A percentile compares a stretch with the other conserved stretches of the same genome.
Conservation (phyloP, 2,329 filamentous ascomycete species). For the Metarhizium humberi region DNA sequence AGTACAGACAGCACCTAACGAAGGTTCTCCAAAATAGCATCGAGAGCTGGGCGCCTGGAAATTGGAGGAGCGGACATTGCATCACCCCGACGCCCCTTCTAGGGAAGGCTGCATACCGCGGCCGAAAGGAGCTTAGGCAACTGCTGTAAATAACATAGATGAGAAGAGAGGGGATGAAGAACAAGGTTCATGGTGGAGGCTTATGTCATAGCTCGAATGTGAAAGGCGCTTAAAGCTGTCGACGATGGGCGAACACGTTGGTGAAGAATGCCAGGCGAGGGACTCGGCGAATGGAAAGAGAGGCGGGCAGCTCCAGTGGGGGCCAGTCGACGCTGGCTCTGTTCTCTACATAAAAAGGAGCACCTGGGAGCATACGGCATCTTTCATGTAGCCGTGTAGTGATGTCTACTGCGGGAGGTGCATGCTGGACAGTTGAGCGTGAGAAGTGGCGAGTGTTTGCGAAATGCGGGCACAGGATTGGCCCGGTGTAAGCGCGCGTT, state of each 20-base stretch:
- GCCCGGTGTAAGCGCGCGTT: slow-evolving; percentile 4
- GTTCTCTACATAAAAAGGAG: not conserved
- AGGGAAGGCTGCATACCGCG: not conserved
- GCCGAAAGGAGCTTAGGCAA: not conserved
- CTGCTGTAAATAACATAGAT: not conserved
- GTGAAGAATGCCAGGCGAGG: not conserved
- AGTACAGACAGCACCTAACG: not conserved
- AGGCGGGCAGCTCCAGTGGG: not conserved
- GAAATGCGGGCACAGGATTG: not conserved
- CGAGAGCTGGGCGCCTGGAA: slow-evolving; percentile 2
- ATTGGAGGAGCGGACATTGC: slow-evolving; percentile 3
- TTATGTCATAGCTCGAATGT: not conserved
- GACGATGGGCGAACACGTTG: not conserved
- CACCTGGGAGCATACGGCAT: not conserved
- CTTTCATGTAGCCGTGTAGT: not conserved
- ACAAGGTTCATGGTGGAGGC: not conserved
- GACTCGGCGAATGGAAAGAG: not conserved
- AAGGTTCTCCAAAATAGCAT: not conserved
- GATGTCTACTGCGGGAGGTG: not conserved
- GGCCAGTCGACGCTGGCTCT: not conserved
- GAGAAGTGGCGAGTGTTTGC: slow-evolving; percentile 2
- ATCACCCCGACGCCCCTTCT: not conserved
- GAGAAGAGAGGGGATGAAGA: not conserved
- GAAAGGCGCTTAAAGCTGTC: not conserved
- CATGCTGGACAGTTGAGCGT: not conserved